These are phyloP conservation scores for Pleurotus sapidus DNA, from an alignment of 768 basidiomycete genomes.

Conservation along the genomic window DNA sequence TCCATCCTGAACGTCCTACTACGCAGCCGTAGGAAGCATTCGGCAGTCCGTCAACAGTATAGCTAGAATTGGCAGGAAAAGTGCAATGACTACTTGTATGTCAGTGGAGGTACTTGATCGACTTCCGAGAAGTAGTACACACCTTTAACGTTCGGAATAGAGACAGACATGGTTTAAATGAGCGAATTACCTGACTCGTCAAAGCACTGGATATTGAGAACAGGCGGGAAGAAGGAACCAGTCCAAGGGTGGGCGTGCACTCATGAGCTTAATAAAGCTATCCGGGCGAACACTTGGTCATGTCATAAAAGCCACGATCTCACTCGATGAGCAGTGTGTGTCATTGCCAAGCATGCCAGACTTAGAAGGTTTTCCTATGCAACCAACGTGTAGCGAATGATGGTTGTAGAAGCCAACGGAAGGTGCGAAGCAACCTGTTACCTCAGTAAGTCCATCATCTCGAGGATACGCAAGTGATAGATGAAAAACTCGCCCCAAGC, in stretches of 20 bases:
- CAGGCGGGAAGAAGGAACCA: not conserved
- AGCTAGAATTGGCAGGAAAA: slow-evolving; percentile 15
- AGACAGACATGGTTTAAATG: slow-evolving; percentile 1
- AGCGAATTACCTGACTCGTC: not conserved
- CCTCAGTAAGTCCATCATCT: no score
- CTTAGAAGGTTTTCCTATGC: not conserved
- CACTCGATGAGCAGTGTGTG: not conserved
- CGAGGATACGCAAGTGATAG: no score
- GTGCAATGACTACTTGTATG: slow-evolving; percentile 10
- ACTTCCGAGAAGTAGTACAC: not conserved
- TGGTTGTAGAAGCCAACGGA: not conserved
- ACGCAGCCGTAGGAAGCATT: slow-evolving; percentile 15
- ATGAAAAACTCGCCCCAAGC: no score
- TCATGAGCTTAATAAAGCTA: not conserved
- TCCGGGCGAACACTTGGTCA: not conserved
- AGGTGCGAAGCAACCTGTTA: not conserved
- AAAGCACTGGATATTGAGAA: not conserved
- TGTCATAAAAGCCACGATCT: not conserved
- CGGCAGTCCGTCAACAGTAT: slow-evolving; percentile 17
- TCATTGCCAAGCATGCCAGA: not conserved
- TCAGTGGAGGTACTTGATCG: no score
- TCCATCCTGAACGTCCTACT: slow-evolving; percentile 18
- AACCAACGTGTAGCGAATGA: not conserved
- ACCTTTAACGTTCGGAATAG: slow-evolving; percentile 1
- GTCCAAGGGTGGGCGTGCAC: not conserved